Conservation (phyloP, 805 yeast species). For the Candida boidinii region DNA sequence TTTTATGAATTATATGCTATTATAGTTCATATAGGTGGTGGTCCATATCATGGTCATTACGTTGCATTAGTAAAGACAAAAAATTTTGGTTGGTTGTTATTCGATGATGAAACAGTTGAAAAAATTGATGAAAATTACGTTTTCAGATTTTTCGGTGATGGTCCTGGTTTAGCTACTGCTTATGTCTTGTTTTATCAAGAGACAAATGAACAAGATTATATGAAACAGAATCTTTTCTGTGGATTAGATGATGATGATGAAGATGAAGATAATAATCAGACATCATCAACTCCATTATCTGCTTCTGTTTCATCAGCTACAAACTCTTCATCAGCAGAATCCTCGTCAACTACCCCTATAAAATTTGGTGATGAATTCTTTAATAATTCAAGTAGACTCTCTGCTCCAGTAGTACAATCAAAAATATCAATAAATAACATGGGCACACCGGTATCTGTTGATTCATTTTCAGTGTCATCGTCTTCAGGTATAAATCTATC, state of each 20-base stretch:
- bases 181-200: slow-evolving; percentile 79
- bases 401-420: too few species aligned
- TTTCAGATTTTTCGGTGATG: slow-evolving; percentile 78
- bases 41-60: slow-evolving; percentile 97
- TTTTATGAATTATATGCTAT: slow-evolving; percentile 78
- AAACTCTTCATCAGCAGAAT: too few species aligned
- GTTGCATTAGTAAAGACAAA: slow-evolving; percentile 77
- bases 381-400: too few species aligned
- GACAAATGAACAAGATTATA: slow-evolving; percentile 27
- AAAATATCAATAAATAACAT: too few species aligned
- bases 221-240: slow-evolving; percentile 18
- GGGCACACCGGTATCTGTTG: too few species aligned
- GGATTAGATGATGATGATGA: slow-evolving; percentile 19
- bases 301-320: background rate
- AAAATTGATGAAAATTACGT: slow-evolving; percentile 78
- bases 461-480: too few species aligned
- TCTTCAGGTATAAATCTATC: too few species aligned
- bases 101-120: slow-evolving; percentile 94
- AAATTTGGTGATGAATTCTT: too few species aligned
- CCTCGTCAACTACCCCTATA: too few species aligned
- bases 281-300: background rate
- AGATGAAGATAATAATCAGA: slow-evolving; percentile 3
- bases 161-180: slow-evolving; percentile 84
- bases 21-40: slow-evolving; percentile 94
- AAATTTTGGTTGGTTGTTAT: slow-evolving; percentile 78